Evolutionary conservation across 352 stramenopile species (phyloP).

Genomic region (Phytopythium sindhum): DNA sequence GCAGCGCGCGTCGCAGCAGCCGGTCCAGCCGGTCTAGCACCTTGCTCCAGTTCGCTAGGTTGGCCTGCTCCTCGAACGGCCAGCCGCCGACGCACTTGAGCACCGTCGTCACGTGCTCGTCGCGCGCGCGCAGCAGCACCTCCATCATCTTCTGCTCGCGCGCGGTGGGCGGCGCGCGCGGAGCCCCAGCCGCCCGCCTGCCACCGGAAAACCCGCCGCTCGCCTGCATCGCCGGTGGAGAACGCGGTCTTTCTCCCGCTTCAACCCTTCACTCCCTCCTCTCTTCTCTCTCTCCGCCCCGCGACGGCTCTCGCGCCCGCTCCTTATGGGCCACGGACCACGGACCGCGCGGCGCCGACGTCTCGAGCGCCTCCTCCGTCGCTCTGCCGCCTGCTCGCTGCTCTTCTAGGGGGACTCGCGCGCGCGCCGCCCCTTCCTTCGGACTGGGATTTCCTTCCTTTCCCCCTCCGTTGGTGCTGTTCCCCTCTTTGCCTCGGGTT

Average conservation of each 20-base stretch:
- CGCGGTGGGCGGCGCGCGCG: constrained; percentile 35
- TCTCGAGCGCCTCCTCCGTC: not conserved
- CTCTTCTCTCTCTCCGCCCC: not conserved
- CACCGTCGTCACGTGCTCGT: constrained; percentile 44
- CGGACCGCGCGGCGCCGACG: too few species aligned
- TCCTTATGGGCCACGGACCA: too few species aligned
- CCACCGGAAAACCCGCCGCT: constrained; percentile 15
- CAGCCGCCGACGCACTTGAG: constrained; percentile 71
- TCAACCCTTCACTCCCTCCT: not conserved
- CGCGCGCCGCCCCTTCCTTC: too few species aligned
- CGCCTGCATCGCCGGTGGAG: constrained; percentile 21
- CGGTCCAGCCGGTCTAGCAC: constrained; percentile 59
- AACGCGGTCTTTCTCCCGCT: not conserved
- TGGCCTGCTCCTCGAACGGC: constrained; percentile 78
- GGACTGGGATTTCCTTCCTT: too few species aligned
- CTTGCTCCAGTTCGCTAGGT: constrained; percentile 59
- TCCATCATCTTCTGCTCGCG: constrained; percentile 65
- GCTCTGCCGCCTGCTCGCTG: too few species aligned
- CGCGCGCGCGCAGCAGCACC: constrained; percentile 44
- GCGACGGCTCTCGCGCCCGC: not conserved
- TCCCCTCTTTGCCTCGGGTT: too few species aligned
- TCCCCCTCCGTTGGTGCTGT: too few species aligned
- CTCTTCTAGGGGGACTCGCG: too few species aligned
- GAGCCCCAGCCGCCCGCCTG: constrained; percentile 4
- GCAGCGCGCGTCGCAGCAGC: constrained; percentile 39